Conservation (phyloP, 805 yeast genomes). For the Ogataea nakhonphanomensis region DNA sequence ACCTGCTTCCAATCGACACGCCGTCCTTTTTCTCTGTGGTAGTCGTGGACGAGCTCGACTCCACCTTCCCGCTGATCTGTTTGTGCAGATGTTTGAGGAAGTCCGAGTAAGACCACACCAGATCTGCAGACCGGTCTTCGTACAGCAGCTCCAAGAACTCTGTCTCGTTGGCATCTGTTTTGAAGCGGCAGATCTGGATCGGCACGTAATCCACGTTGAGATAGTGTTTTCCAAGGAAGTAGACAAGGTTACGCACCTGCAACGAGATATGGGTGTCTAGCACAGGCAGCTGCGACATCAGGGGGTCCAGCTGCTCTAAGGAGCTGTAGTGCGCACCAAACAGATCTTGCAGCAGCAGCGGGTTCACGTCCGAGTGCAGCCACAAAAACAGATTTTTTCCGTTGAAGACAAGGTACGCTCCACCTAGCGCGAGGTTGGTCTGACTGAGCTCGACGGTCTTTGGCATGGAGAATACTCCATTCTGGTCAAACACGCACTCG, state of each 20-base stretch:
- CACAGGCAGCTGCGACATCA: conserved; percentile 60
- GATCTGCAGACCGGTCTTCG: conserved; percentile 65
- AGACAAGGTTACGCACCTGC: conserved; percentile 63
- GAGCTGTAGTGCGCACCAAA: conserved; percentile 55
- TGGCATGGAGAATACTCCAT: conserved; percentile 48
- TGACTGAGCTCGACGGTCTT: conserved; percentile 43
- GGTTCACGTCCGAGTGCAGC: conserved; percentile 67
- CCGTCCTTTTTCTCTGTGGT: conserved; percentile 11
- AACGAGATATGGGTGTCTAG: conserved; percentile 64
- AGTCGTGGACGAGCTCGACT: conserved; percentile 6
- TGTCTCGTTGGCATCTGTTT: conserved; percentile 56
- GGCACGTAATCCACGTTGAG: conserved; percentile 40
- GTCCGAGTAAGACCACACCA: conserved; percentile 58
- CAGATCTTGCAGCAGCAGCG: conserved; percentile 65
- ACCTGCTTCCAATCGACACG: conserved; percentile 16
- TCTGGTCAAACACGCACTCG: conserved; percentile 50
- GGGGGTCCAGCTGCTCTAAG: conserved; percentile 45
- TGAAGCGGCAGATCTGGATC: conserved; percentile 61
- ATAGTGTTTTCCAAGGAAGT: conserved; percentile 45
- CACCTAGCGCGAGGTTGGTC: conserved; percentile 51
- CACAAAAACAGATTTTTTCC: conserved; percentile 59
- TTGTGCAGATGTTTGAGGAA: conserved; percentile 68
- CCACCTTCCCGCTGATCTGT: conserved; percentile 50
- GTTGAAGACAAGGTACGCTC: conserved; percentile 75
- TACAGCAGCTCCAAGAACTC: conserved; percentile 59